These are phyloP conservation scores for Lentinula lateritia DNA, from an alignment of 768 basidiomycete genomes.

Conservation along the genomic window DNA sequence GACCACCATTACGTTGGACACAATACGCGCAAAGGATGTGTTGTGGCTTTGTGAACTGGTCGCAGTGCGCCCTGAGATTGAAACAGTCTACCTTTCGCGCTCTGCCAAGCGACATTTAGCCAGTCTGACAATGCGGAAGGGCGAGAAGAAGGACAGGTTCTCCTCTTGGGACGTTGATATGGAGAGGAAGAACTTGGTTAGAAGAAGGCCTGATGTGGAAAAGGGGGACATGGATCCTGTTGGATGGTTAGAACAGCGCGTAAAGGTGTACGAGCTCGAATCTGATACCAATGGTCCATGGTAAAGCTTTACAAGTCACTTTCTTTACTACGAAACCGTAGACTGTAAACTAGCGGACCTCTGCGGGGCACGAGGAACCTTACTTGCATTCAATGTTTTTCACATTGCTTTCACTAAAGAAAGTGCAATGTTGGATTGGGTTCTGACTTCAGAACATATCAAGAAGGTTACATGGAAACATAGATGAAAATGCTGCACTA, in stretches of 20 bases:
- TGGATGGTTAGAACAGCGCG: not conserved
- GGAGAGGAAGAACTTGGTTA: not conserved
- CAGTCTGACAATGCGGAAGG: not conserved
- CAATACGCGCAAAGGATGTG: not conserved
- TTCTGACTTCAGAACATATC: no score
- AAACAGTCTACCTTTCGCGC: slow-evolving; percentile 7
- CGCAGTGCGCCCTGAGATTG: not conserved
- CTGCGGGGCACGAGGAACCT: no score
- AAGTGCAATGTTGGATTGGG: no score
- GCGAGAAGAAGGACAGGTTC: not conserved
- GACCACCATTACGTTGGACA: slow-evolving; percentile 2
- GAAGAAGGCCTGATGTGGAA: not conserved
- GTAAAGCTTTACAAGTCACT: no score
- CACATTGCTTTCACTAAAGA: no score
- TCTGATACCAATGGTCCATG: no score
- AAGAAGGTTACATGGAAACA: no score
- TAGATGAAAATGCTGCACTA: no score
- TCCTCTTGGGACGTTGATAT: not conserved
- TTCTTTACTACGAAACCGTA: no score
- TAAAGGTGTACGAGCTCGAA: not conserved
- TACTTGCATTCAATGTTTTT: no score
- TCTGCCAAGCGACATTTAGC: slow-evolving; percentile 3
- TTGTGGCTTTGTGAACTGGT: slow-evolving; percentile 6
- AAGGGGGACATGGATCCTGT: not conserved
- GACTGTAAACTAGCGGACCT: no score